Conservation (phyloP, 495 filamentous ascomycete species). For the Cercophora sp. region DNA sequence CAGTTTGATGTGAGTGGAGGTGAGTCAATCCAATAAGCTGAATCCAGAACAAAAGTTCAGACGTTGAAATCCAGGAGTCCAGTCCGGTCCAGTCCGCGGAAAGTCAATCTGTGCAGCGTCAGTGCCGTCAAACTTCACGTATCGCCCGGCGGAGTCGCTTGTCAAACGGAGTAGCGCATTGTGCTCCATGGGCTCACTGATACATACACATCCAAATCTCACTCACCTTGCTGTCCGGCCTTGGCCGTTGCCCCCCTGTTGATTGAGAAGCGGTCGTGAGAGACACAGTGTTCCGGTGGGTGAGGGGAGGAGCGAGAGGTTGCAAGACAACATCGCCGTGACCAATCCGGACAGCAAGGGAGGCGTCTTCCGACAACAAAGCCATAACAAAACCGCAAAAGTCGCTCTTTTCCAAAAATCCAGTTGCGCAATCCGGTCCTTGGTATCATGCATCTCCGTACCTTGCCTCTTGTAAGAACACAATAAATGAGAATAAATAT, state of each 20-base stretch:
- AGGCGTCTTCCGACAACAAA: constrained; percentile 16
- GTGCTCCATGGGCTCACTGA: constrained; percentile 34
- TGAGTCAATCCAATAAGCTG: too few relatives aligned
- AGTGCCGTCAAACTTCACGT: constrained; percentile 20
- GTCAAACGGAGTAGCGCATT: constrained; percentile 27
- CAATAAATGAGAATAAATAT: constrained; percentile 20
- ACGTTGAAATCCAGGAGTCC: too few relatives aligned
- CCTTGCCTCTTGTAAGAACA: constrained; percentile 19
- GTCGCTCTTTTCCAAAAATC: constrained; percentile 18
- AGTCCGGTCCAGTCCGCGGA: too few relatives aligned
- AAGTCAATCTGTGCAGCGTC: constrained; percentile 24
- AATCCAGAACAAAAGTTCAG: too few relatives aligned
- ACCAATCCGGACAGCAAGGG: constrained; percentile 32
- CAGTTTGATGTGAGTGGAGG: too few relatives aligned
- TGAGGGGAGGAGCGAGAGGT: too few relatives aligned
- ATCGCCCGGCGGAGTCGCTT: too few relatives aligned
- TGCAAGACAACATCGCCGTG: too few relatives aligned
- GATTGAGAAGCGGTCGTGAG: constrained; percentile 14
- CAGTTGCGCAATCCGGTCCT: constrained; percentile 17
- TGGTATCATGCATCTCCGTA: constrained; percentile 24
- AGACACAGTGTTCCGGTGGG: too few relatives aligned
- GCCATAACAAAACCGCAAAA: constrained; percentile 4
- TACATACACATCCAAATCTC: constrained; percentile 41
- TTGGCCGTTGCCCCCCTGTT: constrained; percentile 29
- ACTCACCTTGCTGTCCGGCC: constrained; percentile 51